Percentiles rank a stretch among this genome's conserved stretches.
phyloP scores from a whole-genome alignment of 1,139 yeast species.

The Hyphopichia burtonii region DNA sequence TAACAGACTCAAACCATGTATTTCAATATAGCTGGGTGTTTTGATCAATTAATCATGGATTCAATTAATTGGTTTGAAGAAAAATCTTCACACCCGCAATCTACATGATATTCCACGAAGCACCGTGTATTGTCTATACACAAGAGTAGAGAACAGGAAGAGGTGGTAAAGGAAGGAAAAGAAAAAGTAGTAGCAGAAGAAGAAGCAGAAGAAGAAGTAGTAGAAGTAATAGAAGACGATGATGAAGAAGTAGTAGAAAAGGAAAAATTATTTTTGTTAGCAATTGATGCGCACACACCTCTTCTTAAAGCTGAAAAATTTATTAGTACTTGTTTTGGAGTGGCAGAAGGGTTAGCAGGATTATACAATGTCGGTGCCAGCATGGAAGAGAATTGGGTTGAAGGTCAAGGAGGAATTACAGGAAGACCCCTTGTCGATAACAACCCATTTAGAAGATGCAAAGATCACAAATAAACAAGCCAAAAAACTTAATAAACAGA shows the following conservation, averaged over 20 bases:
- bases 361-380: constrained; percentile 57
- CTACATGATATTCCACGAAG: no score
- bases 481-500: constrained; percentile 42
- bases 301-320: not conserved
- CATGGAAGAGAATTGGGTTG: constrained; percentile 87
- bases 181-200: not conserved
- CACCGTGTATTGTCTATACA: not conserved
- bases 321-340: no score
- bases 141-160: no score
- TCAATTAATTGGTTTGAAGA: constrained; percentile 5
- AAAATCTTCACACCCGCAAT: constrained; percentile 12
- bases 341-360: no score
- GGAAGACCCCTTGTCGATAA: constrained; percentile 40
- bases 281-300: not conserved
- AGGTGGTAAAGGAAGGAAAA: no score
- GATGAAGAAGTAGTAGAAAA: not conserved
- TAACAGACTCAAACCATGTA: constrained; percentile 61
- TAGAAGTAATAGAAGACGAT: not conserved
- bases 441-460: constrained; percentile 46
- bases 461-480: constrained; percentile 46
- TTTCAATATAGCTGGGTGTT: constrained; percentile 33
- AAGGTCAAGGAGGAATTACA: constrained; percentile 47
- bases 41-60: constrained; percentile 14
- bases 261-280: constrained; percentile 7
- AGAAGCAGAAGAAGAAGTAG: not conserved